Conservation (phyloP, 495 filamentous ascomycete genomes). For the Evernia prunastri region DNA sequence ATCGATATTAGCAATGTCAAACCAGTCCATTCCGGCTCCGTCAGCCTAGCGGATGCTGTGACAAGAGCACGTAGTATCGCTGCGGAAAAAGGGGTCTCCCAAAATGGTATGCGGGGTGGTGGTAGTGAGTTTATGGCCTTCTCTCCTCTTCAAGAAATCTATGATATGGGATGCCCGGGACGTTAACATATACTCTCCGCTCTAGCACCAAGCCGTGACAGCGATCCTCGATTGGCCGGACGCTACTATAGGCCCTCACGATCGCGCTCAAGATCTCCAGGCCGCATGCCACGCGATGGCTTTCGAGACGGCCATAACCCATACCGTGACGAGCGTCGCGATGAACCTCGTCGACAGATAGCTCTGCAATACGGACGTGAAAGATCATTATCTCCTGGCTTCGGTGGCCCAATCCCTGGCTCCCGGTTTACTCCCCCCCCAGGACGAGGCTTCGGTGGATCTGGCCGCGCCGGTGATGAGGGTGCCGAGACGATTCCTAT, state of each 20-base stretch:
- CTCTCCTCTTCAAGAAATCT: background rate
- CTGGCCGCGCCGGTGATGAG: constrained; percentile 48
- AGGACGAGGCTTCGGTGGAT: constrained; percentile 30
- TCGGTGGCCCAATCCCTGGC: constrained; percentile 38
- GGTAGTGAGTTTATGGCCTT: constrained; percentile 28
- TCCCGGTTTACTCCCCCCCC: constrained; percentile 42
- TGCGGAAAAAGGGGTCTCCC: constrained; percentile 57
- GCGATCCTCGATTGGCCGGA: constrained; percentile 35
- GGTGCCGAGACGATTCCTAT: constrained; percentile 67
- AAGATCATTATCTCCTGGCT: constrained; percentile 55
- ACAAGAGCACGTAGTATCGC: constrained; percentile 66
- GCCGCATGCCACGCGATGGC: constrained; percentile 39
- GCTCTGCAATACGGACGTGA: constrained; percentile 54
- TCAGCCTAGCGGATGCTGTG: constrained; percentile 66
- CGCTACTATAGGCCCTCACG: constrained; percentile 53
- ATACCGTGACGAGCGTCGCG: constrained; percentile 70
- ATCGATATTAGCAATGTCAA: constrained; percentile 70
- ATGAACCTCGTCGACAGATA: constrained; percentile 45
- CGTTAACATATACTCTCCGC: constrained; percentile 14
- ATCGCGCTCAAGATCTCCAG: constrained; percentile 64
- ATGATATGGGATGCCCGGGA: background rate
- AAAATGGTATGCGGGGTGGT: constrained; percentile 32
- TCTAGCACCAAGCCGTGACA: constrained; percentile 29
- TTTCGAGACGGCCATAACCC: constrained; percentile 68
- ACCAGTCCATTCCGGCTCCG: constrained; percentile 64